Conservation (phyloP, 2,329 filamentous ascomycete genomes). For the Blastomyces percursus region DNA sequence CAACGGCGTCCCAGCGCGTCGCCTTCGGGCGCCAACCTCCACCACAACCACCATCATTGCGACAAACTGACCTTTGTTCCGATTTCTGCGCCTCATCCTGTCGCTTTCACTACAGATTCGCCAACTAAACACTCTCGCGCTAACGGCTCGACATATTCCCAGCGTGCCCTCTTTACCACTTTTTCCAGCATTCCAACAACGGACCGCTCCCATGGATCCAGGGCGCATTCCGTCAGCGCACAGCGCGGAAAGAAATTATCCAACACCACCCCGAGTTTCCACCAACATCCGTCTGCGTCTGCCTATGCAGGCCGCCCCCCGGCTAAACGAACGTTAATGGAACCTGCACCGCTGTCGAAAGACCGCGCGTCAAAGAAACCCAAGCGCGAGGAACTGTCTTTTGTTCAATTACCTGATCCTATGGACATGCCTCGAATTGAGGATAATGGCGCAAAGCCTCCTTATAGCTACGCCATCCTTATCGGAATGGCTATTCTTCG, state of each 20-base stretch:
- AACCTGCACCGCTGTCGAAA: constrained; percentile 56
- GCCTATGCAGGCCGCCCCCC: constrained; percentile 34
- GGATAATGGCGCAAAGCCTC: constrained; percentile 81
- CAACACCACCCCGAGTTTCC: constrained; percentile 27
- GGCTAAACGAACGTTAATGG: constrained; percentile 51
- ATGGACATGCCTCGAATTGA: constrained; percentile 70
- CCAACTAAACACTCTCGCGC: constrained; percentile 33
- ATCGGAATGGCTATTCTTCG: constrained; percentile 96
- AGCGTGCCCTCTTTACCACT: constrained; percentile 40
- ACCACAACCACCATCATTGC: constrained; percentile 32
- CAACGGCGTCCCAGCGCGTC: constrained; percentile 46
- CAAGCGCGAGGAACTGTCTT: constrained; percentile 46
- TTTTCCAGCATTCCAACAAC: constrained; percentile 37
- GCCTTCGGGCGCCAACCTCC: constrained; percentile 28
- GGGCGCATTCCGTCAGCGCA: constrained; percentile 28
- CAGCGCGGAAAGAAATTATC: constrained; percentile 36
- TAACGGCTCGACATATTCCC: constrained; percentile 24
- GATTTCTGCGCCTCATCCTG: constrained; percentile 38
- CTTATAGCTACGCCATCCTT: constrained; percentile 84
- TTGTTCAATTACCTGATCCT: constrained; percentile 52
- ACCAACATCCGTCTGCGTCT: constrained; percentile 21
- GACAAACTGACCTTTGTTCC: constrained; percentile 53
- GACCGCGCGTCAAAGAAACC: constrained; percentile 60
- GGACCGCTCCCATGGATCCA: constrained; percentile 39
- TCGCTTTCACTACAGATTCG: constrained; percentile 38